phyloP scores from a whole-genome alignment of 306 rosid genomes.

The Cicer chorassanicum region DNA sequence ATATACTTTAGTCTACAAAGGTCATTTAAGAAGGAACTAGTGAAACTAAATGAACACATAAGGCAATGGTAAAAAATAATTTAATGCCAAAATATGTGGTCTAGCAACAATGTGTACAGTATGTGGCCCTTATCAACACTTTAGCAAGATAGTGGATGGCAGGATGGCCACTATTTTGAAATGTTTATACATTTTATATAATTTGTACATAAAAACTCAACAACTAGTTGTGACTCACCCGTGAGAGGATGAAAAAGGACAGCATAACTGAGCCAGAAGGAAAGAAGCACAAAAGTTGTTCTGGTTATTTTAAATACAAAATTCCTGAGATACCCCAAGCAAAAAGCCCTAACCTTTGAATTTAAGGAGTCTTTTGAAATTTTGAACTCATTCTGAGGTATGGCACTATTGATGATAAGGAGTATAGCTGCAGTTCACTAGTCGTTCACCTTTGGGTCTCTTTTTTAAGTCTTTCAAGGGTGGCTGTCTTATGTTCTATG shows the following conservation, averaged over 20 bases:
- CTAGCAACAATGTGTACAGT: conserved; percentile 9
- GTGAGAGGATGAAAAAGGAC: background rate
- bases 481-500: too few species aligned
- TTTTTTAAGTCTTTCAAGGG: too few species aligned
- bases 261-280: background rate
- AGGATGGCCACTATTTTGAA: background rate
- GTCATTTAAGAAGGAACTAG: conserved; percentile 15
- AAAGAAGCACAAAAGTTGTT: background rate
- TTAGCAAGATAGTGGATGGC: background rate
- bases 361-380: background rate
- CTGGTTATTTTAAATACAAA: background rate
- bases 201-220: background rate
- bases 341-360: background rate
- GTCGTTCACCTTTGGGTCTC: too few species aligned
- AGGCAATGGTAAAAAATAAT: conserved; percentile 9
- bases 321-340: background rate
- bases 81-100: conserved; percentile 12
- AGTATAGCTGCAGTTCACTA: too few species aligned
- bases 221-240: background rate
- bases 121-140: background rate
- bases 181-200: background rate
- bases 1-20: conserved; percentile 77
- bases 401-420: background rate
- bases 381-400: background rate
- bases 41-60: conserved; percentile 35